Base-by-base conservation (phyloP, 2,329 filamentous ascomycete genomes). In the Chalaropsis thielavioides region DNA sequence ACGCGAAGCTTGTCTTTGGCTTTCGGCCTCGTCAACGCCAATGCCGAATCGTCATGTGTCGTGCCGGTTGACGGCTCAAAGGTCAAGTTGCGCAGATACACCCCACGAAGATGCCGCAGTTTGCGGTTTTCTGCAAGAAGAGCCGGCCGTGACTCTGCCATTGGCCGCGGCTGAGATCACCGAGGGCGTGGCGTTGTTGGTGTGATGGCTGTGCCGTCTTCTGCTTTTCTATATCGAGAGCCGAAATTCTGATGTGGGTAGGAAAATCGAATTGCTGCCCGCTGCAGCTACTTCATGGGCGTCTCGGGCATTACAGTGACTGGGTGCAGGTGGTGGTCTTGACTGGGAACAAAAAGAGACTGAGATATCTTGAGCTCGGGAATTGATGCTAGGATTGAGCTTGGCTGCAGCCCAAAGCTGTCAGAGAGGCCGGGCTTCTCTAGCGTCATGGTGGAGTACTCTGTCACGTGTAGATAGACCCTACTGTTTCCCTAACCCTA, bases 81-180 rank as follows among this genome's bases (percentile, higher is more conserved):
- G 68, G 84, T 85, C 54, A 96, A 79, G 74, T 96, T 96, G 66
- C 92, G 89, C 62, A 96, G 77, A 65, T 89, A 92, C 70, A 97
- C 84, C 69, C 90, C 90, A 71, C 89, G 86, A 3, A 96, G 81
- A 77, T 96, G 92, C 64, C 92, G 86, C 63, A 97, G 80, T 74
- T 88, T 91, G 73, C 91, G 89, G 74, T 96, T 96, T 80, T 94
- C 82, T 19, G 83, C 77, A 38, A 85, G 76, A 68, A 87, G 77
- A 51, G 80, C 77, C 49, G 82, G 80, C 49, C 78, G 76, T 58
- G 68, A 63, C 62, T 70, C 69, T 51, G 69, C 31, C 61, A 65
- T 66, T 61, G 58, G 54, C 17, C 7, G 46, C 22, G 10, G 46
- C 44, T 43, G 31, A 38, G 4, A 22, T 38, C 24, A 2, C 54